Conservation (phyloP, 495 filamentous ascomycete species). For the Hyaloscypha finlandica region DNA sequence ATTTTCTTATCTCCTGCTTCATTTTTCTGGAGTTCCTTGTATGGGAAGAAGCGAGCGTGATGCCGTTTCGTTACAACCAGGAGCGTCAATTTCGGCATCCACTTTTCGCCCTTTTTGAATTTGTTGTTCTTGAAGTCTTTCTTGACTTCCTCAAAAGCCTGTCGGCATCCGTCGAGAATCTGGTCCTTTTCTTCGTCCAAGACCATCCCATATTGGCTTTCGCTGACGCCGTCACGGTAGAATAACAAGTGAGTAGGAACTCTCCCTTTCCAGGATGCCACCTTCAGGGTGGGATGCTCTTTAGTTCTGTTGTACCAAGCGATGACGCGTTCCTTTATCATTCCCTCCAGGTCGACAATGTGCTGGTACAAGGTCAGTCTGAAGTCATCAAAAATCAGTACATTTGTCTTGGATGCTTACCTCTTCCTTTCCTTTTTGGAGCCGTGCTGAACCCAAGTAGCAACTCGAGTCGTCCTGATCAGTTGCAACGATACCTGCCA, state of each 20-base stretch:
- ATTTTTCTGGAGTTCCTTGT: conserved; percentile 32
- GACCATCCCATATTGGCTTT: conserved; percentile 72
- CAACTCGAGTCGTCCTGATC: background rate
- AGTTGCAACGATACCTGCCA: conserved; percentile 1
- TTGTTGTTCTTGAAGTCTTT: background rate
- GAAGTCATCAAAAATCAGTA: background rate
- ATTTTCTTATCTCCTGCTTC: conserved; percentile 45
- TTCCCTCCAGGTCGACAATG: background rate
- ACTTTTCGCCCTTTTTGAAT: background rate
- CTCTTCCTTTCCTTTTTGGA: conserved; percentile 1
- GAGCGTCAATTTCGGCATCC: conserved; percentile 53
- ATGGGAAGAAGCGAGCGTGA: conserved; percentile 79
- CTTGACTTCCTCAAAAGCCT: background rate
- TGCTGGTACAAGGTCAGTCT: conserved; percentile 1
- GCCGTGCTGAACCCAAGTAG: conserved; percentile 3
- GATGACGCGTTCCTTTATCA: conserved; percentile 40
- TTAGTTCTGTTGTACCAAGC: background rate
- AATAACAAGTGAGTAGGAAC: conserved; percentile 73
- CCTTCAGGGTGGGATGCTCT: background rate
- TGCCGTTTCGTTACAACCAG: conserved; percentile 82
- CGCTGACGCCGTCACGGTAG: conserved; percentile 87
- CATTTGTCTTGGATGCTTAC: background rate
- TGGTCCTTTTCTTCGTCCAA: conserved; percentile 48
- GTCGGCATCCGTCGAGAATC: conserved; percentile 38
- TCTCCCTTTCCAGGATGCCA: background rate